phyloP scores from a whole-genome alignment of 495 filamentous ascomycete genomes.

The Xylaria grammica region DNA sequence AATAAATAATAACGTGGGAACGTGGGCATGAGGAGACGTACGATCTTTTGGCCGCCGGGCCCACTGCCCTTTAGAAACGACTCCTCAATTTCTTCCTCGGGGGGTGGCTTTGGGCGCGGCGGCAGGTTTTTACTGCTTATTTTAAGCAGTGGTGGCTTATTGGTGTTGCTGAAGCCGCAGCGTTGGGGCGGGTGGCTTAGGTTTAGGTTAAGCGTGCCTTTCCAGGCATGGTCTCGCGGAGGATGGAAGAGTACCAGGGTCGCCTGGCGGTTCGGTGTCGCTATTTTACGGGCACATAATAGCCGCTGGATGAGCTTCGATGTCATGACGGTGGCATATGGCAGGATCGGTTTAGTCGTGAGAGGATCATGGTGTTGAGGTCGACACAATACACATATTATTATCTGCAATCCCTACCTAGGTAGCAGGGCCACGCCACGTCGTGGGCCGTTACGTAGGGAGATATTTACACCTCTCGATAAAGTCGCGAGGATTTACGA shows the following conservation, averaged over 20 bases:
- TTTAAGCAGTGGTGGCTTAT: slow-evolving; percentile 24
- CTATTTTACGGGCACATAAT: not conserved
- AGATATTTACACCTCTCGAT: too few species aligned
- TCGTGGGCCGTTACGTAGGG: not conserved
- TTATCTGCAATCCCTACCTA: too few species aligned
- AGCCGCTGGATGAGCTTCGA: slow-evolving; percentile 8
- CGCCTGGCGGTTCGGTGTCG: slow-evolving; percentile 11
- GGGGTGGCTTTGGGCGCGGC: slow-evolving; percentile 69
- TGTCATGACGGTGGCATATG: slow-evolving; percentile 31
- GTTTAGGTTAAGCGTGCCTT: not conserved
- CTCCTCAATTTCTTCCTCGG: slow-evolving; percentile 79
- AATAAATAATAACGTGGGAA: not conserved
- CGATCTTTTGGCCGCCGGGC: slow-evolving; percentile 95
- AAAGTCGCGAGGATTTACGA: too few species aligned
- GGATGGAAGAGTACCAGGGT: not conserved
- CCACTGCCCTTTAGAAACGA: slow-evolving; percentile 90
- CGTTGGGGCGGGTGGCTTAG: not conserved
- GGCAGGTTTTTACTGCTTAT: slow-evolving; percentile 57
- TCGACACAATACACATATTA: too few species aligned
- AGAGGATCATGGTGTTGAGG: slow-evolving; percentile 1
- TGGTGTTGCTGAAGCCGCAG: slow-evolving; percentile 23
- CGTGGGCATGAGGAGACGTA: slow-evolving; percentile 34
- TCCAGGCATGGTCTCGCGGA: not conserved
- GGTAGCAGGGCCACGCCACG: too few species aligned
- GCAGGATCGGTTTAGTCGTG: not conserved